Evolutionary conservation across 2,329 filamentous ascomycete genomes (phyloP), one percentile per base, ranked within the genome.

Genomic region (Plectosphaerella cucumerina): DNA sequence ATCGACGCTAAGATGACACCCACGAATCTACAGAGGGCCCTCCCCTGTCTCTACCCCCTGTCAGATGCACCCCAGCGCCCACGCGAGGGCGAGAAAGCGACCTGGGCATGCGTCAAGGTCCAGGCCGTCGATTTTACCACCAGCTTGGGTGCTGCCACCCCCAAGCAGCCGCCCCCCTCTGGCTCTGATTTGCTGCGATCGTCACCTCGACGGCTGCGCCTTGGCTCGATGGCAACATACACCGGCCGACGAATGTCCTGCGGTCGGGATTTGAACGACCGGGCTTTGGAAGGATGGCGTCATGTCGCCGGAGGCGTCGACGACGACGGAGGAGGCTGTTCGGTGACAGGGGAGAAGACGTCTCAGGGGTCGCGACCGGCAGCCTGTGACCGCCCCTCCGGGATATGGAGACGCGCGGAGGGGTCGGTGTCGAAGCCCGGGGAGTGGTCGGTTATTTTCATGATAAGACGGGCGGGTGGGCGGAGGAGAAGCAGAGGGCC

Each of bases 221-320:
- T 42, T 42, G 47, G 20, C 20, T 21, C 47, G 47, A 48, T 43
- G 35, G 42, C 47, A 48, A 43, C 47, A 48, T 48, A 42, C 37
- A n/a, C 47, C 37, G 47, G 17, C 20, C 21, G 41, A 23, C 42
- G 20, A 44, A 44, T 42, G 15, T 4, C 8, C 9, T 42, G 21
- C 21, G 17, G 35, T 42, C 47, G 47, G 47, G 37, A 22, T 48
- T 43, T 48, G 47, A 48, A n/a, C 10, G 10, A 37, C 17, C 47
- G 47, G 47, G 37, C 26, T 48, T 48, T 48, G 47, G 42, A 39
- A 39, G n/a, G n/a, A 42, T 42, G 39, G 39, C 39, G 39, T 20
- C 39, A 42, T 42, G 35, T 8, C 26, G 26, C 12, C 26, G 26
- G 26, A n/a, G 26, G 26, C 26, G 26, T 31, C 4, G 26, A 10